Evolutionary conservation across 495 filamentous ascomycete species (phyloP), one percentile per base, ranked within the genome.

Genomic region (Lophium mytilinum): DNA sequence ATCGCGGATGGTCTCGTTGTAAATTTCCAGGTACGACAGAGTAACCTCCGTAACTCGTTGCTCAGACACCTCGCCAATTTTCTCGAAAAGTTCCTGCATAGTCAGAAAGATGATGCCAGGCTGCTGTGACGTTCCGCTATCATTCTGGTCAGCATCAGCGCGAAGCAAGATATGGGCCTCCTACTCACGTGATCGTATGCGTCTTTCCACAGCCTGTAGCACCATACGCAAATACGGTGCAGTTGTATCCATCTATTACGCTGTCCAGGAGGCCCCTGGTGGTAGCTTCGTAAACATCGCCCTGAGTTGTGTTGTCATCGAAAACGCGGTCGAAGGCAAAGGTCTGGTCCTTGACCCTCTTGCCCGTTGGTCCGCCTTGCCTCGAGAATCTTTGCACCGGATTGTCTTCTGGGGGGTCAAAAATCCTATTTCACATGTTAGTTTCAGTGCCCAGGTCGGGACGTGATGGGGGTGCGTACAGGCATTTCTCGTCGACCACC

Each of bases 1-100:
- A 71, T 99, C 93, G 40, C 93, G 87, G 58, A 99, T 99, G 0
- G 92, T 97, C 71, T 99, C 93, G 67, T 99, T 99, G 76, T 99
- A 99, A 46, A 99, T 99, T 68, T 99, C 93, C 14, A 99, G 80
- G 69, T 97, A 99, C 0, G 91, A 96, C 10, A 99, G 83, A 0
- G 90, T 89, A 36, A 99, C 71, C 65, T 96, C 90, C 15, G 90
- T 92, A 14, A 83, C 76, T 67, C 97, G 97, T 56, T 96, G 90
- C 50, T 82, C 80, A 39, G 82, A 83, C 39, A 87, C 73, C 39
- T 96, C 94, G n/a, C 79, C 73, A 57, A 99, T 96, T 65, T 89
- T 85, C 71, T 97, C 92, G 65, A 96, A 99, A 2, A 99, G 76
- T 69, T 99, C 93, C 68, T 96, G 92, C 89, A 96, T 97, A 0